These are phyloP conservation scores for Crotalaria pallida DNA, from an alignment of 306 rosid genomes.

Conservation along the genomic window DNA sequence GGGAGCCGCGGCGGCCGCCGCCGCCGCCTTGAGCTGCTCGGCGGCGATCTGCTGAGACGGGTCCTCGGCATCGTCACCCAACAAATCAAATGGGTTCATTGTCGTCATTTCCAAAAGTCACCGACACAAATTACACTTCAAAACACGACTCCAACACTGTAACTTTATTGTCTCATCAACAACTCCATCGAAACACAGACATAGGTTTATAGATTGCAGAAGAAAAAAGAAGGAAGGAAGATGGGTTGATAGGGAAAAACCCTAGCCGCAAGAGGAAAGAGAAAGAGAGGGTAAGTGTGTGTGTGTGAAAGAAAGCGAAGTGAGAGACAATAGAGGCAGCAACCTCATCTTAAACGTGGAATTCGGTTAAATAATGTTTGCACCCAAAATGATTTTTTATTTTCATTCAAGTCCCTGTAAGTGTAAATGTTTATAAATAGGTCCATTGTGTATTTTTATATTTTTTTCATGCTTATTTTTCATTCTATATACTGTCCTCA, in stretches of 20 bases:
- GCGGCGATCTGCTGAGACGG: constrained; percentile 68
- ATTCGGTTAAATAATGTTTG: neutral
- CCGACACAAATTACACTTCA: neutral
- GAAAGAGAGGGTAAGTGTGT: neutral
- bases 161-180: constrained; percentile 20
- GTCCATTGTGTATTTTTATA: too few species aligned
- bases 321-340: neutral
- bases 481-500: too few species aligned
- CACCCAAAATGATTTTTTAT: neutral
- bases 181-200: constrained; percentile 34
- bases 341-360: neutral
- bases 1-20: constrained; percentile 8
- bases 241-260: constrained; percentile 24
- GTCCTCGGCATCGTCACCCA: constrained; percentile 92
- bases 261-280: constrained; percentile 68
- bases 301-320: too few species aligned
- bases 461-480: too few species aligned
- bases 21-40: constrained; percentile 43
- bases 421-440: neutral
- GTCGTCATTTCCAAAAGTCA: constrained; percentile 52
- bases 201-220: constrained; percentile 14
- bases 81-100: constrained; percentile 80
- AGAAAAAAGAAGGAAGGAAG: neutral
- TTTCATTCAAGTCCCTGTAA: neutral
- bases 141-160: neutral